Base-by-base conservation (phyloP, 2,329 filamentous ascomycete genomes). In the Verticillium nubilum region DNA sequence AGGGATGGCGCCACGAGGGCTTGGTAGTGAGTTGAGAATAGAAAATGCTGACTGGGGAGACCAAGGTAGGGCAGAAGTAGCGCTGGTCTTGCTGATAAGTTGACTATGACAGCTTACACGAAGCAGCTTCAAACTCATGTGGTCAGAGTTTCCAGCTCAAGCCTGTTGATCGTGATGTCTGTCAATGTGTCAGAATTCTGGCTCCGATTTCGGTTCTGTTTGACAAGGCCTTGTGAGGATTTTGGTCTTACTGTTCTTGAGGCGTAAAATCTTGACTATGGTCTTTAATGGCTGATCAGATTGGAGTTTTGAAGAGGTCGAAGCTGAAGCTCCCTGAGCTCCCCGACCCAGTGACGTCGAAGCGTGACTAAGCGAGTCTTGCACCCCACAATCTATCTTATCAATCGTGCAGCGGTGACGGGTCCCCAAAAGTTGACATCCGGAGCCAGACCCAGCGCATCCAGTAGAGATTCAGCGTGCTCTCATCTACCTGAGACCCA, bases 351-450 rank as follows among this genome's bases (percentile, higher is more conserved):
- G 37, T 47, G 37, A 47, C 42, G 19, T 47, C 42, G 42, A 25
- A 12, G 9, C n/a, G n/a, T 47, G 42, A 47, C 42, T 47, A 47
- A 47, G 42, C 42, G 12, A 47, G 5, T 3, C 10, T 1, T 23
- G 42, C 9, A 58, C 61, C 60, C 60, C 61, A 63, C 60, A 58
- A 60, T 63, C 61, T 63, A 60, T 63, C 61, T 63, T 60, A 63
- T 63, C 61, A 62, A 63, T 63, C 60, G 33, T 37, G 13, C 33
- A 37, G 12, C 33, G 33, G 33, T 37, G 33, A 37, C 33, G 33
- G n/a, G n/a, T n/a, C 17, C 15, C 37, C 19, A 47, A 47, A 42
- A 23, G n/a, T 23, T 7, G 19, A 47, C 42, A 25, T 19, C 42
- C 42, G 23, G n/a, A 23, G 42, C 42, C 42, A 37, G 35, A 37